phyloP scores from a whole-genome alignment of 805 yeast genomes.

The Teunomyces aglyptinius region DNA sequence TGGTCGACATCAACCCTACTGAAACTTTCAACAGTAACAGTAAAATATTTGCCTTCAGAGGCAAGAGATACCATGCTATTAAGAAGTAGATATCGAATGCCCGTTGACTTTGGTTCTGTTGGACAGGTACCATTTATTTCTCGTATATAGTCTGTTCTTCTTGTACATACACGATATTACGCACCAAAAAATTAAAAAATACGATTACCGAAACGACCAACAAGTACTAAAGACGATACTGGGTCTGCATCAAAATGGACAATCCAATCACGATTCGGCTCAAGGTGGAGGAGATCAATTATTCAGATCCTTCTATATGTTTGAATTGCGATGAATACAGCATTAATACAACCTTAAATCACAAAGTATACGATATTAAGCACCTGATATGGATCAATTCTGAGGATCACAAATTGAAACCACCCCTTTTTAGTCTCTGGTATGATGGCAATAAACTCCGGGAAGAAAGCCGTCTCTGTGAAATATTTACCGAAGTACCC shows the following conservation, averaged over 20 bases:
- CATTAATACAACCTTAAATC: slow-evolving; percentile 23
- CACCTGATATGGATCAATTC: slow-evolving; percentile 31
- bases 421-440: slow-evolving; percentile 20
- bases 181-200: not conserved
- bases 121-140: slow-evolving; percentile 4
- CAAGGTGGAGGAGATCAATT: slow-evolving; percentile 10
- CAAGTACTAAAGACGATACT: not conserved
- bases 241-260: slow-evolving; percentile 14
- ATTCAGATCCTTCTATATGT: not conserved
- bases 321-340: not conserved
- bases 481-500: slow-evolving; percentile 11
- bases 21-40: slow-evolving; percentile 92
- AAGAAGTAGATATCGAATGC: slow-evolving; percentile 14
- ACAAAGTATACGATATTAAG: slow-evolving; percentile 21
- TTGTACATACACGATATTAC: slow-evolving; percentile 7
- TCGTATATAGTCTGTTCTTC: slow-evolving; percentile 5
- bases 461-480: slow-evolving; percentile 13
- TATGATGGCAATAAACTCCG: slow-evolving; percentile 10
- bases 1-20: slow-evolving; percentile 88
- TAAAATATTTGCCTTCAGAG: slow-evolving; percentile 87
- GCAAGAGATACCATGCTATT: slow-evolving; percentile 93
- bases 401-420: slow-evolving; percentile 20
- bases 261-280: slow-evolving; percentile 16
- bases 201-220: not conserved
- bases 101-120: not conserved